phyloP scores from a whole-genome alignment of 768 basidiomycete genomes.

The Russula griseocarnosa region DNA sequence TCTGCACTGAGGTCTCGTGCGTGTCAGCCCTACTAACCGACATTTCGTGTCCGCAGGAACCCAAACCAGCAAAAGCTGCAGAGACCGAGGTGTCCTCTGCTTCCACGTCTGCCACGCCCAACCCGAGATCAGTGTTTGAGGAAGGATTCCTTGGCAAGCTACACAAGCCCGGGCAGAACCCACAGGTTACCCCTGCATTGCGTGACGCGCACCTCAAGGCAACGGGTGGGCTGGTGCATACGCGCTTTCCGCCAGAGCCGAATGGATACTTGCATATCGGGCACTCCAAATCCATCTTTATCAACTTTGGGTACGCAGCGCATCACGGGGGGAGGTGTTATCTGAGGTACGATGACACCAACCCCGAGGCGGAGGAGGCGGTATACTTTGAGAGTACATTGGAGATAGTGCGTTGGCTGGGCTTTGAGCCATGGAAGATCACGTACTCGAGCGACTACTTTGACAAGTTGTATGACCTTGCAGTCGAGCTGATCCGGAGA shows the following conservation, averaged over 20 bases:
- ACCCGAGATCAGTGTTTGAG: constrained; percentile 68
- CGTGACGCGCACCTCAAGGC: constrained; percentile 75
- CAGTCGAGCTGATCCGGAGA: constrained; percentile 80
- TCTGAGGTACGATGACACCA: constrained; percentile 96
- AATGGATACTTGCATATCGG: constrained; percentile 96
- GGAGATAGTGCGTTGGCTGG: constrained; percentile 94
- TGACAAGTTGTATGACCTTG: constrained; percentile 77
- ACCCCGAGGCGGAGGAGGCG: constrained; percentile 96
- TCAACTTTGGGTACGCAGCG: constrained; percentile 98
- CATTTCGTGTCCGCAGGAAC: constrained; percentile 37
- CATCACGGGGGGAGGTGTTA: constrained; percentile 91
- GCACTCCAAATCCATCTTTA: constrained; percentile 97
- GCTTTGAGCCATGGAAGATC: constrained; percentile 97
- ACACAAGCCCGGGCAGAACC: constrained; percentile 91
- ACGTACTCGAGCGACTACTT: constrained; percentile 99
- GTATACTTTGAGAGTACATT: constrained; percentile 95
- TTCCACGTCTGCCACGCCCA: constrained; percentile 34
- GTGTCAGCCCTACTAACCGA: not conserved
- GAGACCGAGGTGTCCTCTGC: constrained; percentile 38
- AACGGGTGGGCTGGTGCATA: constrained; percentile 83
- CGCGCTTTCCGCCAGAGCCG: constrained; percentile 97
- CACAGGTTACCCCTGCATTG: constrained; percentile 73
- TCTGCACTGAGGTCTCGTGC: not conserved
- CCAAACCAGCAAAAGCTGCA: constrained; percentile 36
- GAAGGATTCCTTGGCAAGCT: constrained; percentile 92